Conservation (phyloP, 441 rosid species). For the Isatis lusitanica region DNA sequence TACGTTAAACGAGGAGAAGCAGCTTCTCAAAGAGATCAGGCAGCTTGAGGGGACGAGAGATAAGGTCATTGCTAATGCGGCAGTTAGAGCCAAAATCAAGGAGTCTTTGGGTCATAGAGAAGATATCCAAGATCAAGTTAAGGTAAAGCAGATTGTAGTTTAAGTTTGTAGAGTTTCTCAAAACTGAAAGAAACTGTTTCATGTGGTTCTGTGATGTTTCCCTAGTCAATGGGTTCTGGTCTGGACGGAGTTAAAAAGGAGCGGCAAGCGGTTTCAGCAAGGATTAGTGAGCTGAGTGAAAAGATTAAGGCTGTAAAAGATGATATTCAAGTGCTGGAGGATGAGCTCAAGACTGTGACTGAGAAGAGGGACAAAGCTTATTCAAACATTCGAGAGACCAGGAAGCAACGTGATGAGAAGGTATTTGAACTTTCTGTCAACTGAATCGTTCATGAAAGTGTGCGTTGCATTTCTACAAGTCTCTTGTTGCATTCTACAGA, state of each 20-base stretch:
- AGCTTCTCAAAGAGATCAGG: constrained; percentile 71
- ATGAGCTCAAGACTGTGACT: constrained; percentile 5
- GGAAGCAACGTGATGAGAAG: constrained; percentile 8
- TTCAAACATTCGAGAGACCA: constrained; percentile 13
- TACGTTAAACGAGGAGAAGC: constrained; percentile 77
- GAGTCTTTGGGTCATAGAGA: constrained; percentile 84
- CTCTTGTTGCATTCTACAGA: background rate
- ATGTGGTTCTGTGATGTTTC: background rate
- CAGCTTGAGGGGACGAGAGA: constrained; percentile 83
- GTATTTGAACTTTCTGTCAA: background rate
- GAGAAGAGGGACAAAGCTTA: constrained; percentile 5
- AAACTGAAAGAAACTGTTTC: background rate
- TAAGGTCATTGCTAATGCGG: constrained; percentile 70
- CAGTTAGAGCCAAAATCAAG: constrained; percentile 65
- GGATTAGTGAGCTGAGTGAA: constrained; percentile 11
- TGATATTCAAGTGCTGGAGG: background rate
- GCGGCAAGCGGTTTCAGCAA: constrained; percentile 13
- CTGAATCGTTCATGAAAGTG: background rate
- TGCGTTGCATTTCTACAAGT: background rate
- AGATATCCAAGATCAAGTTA: constrained; percentile 77
- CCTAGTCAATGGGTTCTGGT: constrained; percentile 26
- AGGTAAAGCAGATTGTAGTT: constrained; percentile 51
- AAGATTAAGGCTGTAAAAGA: background rate
- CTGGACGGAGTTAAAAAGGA: constrained; percentile 17
- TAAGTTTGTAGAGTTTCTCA: background rate